Conservation (phyloP, 306 rosid genomes). For the Erythrophleum fordii region DNA sequence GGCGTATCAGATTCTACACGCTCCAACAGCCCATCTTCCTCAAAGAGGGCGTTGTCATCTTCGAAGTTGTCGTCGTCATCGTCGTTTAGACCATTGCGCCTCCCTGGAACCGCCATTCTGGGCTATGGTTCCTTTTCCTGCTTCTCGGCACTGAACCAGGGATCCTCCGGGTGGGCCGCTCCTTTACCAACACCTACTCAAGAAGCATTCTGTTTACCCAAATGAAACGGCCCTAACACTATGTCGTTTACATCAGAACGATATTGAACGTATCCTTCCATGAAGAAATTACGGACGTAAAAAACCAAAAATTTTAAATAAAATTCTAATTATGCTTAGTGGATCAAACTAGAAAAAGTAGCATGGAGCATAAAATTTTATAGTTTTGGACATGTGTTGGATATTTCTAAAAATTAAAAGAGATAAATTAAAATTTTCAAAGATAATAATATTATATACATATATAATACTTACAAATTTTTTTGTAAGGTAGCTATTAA, state of each 20-base stretch:
- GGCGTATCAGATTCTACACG: slow-evolving; percentile 54
- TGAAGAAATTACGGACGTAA: no score
- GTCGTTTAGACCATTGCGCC: slow-evolving; percentile 55
- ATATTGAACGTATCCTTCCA: not conserved
- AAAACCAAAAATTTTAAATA: no score
- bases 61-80: slow-evolving; percentile 57
- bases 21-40: slow-evolving; percentile 68
- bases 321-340: no score
- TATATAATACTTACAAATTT: not conserved
- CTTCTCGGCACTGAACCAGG: not conserved
- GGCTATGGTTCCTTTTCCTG: not conserved
- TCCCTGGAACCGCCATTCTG: slow-evolving; percentile 69
- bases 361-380: no score
- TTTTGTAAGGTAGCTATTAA: not conserved
- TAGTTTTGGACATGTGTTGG: not conserved
- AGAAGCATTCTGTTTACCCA: not conserved
- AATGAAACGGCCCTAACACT: not conserved
- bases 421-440: not conserved
- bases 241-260: not conserved
- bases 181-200: not conserved
- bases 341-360: no score
- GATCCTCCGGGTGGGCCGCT: not conserved
- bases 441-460: not conserved
- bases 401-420: not conserved
- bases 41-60: slow-evolving; percentile 76